phyloP scores from a whole-genome alignment of 1,284 basidiomycete genomes.

The Moesziomyces antarcticus region DNA sequence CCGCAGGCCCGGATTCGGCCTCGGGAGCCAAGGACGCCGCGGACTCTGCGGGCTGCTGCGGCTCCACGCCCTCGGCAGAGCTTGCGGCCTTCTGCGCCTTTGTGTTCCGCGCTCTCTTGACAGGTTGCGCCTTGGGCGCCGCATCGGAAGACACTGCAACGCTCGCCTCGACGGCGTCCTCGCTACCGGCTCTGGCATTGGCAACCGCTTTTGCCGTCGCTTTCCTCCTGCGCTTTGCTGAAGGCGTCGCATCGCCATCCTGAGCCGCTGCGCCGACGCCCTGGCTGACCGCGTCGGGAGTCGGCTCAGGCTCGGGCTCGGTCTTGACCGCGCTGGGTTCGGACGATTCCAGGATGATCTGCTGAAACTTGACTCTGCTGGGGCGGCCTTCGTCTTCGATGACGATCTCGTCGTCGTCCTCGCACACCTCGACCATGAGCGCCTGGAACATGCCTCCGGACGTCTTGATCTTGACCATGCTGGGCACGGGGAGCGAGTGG shows the following conservation, averaged over 20 bases:
- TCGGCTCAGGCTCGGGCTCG: conserved; percentile 1
- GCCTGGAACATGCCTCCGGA: conserved; percentile 53
- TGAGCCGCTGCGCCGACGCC: neutral
- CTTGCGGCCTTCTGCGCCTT: conserved; percentile 7
- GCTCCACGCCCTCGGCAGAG: neutral
- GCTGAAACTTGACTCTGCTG: conserved; percentile 44
- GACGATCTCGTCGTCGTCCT: conserved; percentile 43
- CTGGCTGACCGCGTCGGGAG: neutral
- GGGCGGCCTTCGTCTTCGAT: conserved; percentile 48
- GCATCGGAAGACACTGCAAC: conserved; percentile 5
- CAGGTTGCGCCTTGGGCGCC: neutral
- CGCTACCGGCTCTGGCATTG: conserved; percentile 20
- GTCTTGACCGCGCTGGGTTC: conserved; percentile 17
- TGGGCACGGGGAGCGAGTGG: conserved; percentile 28
- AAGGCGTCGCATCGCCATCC: conserved; percentile 6
- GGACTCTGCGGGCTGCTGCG: too few relatives aligned
- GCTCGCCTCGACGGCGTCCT: conserved; percentile 26
- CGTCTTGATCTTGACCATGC: conserved; percentile 47
- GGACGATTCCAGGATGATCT: conserved; percentile 33
- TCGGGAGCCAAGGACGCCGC: too few relatives aligned
- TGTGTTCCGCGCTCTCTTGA: conserved; percentile 16
- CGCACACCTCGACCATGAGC: conserved; percentile 35
- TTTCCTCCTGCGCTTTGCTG: conserved; percentile 33
- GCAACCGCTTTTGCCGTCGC: conserved; percentile 31
- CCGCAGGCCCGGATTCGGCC: too few relatives aligned